A percentile compares a stretch with the other conserved stretches of the same genome.
Conservation (phyloP, 352 stramenopile species). For the Phytophthora sp. region DNA sequence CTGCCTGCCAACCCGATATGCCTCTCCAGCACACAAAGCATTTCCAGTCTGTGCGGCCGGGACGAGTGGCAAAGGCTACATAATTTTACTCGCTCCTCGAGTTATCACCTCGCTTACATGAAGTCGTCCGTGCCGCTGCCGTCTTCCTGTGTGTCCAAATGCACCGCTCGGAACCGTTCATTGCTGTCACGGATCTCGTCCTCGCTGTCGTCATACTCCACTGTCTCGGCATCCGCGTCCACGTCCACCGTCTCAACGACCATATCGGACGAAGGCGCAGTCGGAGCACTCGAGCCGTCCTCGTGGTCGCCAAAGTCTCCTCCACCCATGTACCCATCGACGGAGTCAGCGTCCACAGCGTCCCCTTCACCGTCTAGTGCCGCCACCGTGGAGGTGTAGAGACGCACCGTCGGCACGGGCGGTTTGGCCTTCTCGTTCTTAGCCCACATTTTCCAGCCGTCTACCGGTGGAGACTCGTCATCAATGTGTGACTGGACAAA, state of each 20-base stretch:
- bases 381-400: slow-evolving; percentile 74
- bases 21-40: slow-evolving; percentile 8
- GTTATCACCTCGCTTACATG: slow-evolving; percentile 63
- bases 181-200: slow-evolving; percentile 91
- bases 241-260: slow-evolving; percentile 53
- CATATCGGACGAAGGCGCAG: slow-evolving; percentile 32
- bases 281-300: slow-evolving; percentile 23
- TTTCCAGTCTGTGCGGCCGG: slow-evolving; percentile 10
- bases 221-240: slow-evolving; percentile 84
- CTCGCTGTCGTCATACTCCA: slow-evolving; percentile 91
- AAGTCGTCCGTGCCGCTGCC: slow-evolving; percentile 77
- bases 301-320: slow-evolving; percentile 30
- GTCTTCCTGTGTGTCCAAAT: slow-evolving; percentile 87
- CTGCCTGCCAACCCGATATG: slow-evolving; percentile 19
- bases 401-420: slow-evolving; percentile 66
- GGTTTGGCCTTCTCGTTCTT: slow-evolving; percentile 85
- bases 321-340: slow-evolving; percentile 62
- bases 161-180: slow-evolving; percentile 88
- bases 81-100: slow-evolving; percentile 36
- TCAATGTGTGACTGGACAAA: slow-evolving; percentile 85
- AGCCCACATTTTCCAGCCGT: slow-evolving; percentile 87
- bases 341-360: slow-evolving; percentile 72
- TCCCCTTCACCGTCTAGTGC: slow-evolving; percentile 51
- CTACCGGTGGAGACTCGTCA: slow-evolving; percentile 75
- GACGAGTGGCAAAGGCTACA: slow-evolving; percentile 35